Conservation (phyloP, 2,329 filamentous ascomycete genomes). For the Pseudodiploospora longispora region DNA sequence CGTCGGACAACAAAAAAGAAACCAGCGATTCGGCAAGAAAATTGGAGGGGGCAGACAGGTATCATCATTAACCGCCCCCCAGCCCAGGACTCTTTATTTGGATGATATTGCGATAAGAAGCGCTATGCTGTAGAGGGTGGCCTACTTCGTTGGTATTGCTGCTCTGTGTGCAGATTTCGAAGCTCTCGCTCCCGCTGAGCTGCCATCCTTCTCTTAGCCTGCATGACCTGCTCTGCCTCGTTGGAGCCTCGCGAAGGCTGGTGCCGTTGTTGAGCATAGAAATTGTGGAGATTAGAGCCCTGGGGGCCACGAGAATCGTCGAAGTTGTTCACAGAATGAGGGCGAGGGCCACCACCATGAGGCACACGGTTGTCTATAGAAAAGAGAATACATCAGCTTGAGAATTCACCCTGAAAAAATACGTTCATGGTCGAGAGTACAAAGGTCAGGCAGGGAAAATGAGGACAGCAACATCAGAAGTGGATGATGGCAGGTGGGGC, state of each 20-base stretch:
- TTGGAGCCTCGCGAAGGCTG: conserved; percentile 73
- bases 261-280: conserved; percentile 89
- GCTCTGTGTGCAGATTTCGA: conserved; percentile 99
- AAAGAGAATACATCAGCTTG: not conserved
- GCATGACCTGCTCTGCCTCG: conserved; percentile 97
- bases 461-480: too few species aligned
- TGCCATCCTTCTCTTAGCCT: conserved; percentile 98
- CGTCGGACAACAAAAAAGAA: conserved; percentile 6
- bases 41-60: conserved; percentile 7
- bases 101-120: conserved; percentile 27
- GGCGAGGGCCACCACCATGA: conserved; percentile 56
- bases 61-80: conserved; percentile 12
- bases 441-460: not conserved
- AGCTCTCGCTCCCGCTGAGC: conserved; percentile 98
- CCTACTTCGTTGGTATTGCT: conserved; percentile 99
- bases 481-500: not conserved
- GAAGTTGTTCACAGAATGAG: conserved; percentile 80
- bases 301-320: conserved; percentile 61
- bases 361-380: conserved; percentile 61
- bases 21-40: conserved; percentile 2
- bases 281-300: conserved; percentile 77
- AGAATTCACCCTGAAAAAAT: too few species aligned
- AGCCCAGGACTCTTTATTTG: conserved; percentile 27
- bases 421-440: not conserved
- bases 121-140: conserved; percentile 68